Base-by-base conservation (phyloP, 1,284 basidiomycete species). In the Pseudomicrostroma phylloplanum region DNA sequence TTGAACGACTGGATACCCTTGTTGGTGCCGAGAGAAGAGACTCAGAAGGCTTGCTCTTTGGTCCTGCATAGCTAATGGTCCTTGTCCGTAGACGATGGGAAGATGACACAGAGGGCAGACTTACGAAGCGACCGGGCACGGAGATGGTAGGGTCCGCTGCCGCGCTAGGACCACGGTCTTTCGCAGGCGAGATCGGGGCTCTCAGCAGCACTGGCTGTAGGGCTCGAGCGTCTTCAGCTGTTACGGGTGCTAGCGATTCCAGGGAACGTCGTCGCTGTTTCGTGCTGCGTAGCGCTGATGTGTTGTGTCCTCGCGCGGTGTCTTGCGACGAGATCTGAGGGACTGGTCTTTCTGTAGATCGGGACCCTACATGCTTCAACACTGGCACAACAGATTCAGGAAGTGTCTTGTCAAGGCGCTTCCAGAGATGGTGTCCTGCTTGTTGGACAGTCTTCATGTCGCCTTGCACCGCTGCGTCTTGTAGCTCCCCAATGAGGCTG, bases 51-150 rank as follows among this genome's bases (percentile, higher is more conserved):
- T 36, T 36, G 30, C 30, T 36, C 4, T 36, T 36, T 36, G 30
- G 30, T 36, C 30, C 30, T 36, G 43, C 43, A 48, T 43, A 49
- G 57, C 57, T 40, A 11, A 17, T 58, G 6, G 26, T 39, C 26
- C 41, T 23, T 1, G 19, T 58, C 15, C 9, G 54, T 6, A 55
- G 19, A 57, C 40, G 23, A 23, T 26, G 11, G 17, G 40, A 36
- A 36, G 30, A 36, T 36, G 30, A 36, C 30, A 9, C 9, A 36
- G 30, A 36, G 9, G 30, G 30, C 30, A 36, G 30, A 36, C 9
- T 36, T 9, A 36, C 30, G 9, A 36, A 36, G 30, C 30, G 30
- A 36, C 30, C 30, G 9, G 30, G 30, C 30, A 36, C 30, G 30
- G 30, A 36, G 30, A 36, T 36, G 9, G 30, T 36, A 36, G 30